Conservation (phyloP, 1,284 basidiomycete species). For the Filobasidium uniguttulatum region DNA sequence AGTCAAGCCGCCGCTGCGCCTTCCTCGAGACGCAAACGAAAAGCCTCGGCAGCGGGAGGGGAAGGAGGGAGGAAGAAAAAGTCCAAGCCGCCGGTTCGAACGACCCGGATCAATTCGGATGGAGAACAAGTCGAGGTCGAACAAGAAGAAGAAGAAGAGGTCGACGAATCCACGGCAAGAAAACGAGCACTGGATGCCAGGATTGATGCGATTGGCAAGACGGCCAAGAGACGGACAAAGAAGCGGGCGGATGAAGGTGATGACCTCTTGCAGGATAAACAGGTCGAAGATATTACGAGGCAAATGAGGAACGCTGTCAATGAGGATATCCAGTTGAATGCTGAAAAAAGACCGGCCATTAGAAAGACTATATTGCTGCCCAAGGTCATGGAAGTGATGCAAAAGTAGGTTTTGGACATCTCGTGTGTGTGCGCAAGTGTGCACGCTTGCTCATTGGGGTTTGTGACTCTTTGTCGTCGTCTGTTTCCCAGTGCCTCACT, state of each 20-base stretch:
- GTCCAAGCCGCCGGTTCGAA: not conserved
- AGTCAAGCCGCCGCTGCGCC: not conserved
- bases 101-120: not conserved
- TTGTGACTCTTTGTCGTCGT: not conserved
- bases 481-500: conserved; percentile 62
- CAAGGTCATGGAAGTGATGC: conserved; percentile 80
- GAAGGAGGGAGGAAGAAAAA: conserved; percentile 4
- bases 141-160: not conserved
- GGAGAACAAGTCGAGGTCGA: not conserved
- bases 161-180: conserved; percentile 14
- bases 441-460: not conserved
- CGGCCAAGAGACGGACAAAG: conserved; percentile 49
- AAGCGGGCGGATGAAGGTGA: conserved; percentile 53
- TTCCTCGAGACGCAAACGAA: not conserved
- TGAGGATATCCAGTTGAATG: conserved; percentile 68
- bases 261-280: conserved; percentile 80
- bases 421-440: not conserved
- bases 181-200: conserved; percentile 22
- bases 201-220: conserved; percentile 73
- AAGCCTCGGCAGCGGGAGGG: not conserved
- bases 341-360: conserved; percentile 68
- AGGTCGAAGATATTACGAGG: conserved; percentile 69
- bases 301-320: conserved; percentile 78
- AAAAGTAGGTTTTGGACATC: conserved; percentile 54
- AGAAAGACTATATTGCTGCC: conserved; percentile 73